Base-by-base conservation (phyloP, 805 yeast genomes). In the Zygoascus ofunaensis region DNA sequence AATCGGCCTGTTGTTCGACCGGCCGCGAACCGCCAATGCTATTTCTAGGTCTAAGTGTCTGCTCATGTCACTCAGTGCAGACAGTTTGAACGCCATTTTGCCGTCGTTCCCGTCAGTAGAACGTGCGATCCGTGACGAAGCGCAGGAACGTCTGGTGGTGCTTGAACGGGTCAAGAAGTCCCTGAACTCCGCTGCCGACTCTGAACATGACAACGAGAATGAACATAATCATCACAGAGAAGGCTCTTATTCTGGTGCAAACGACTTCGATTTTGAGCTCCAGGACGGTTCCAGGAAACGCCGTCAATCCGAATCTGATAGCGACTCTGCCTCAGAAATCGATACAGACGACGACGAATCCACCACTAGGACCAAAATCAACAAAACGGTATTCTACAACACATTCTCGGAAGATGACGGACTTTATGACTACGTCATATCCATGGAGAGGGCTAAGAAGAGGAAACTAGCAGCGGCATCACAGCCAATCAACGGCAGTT, bases 11-110 rank as follows among this genome's bases (percentile, higher is more conserved):
- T 62, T 82, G 24, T 82, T 79, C 63, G 79, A 80, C 57, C 65
- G 89, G 41, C 87, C 89, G 17, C 66, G 90, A 52, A 82, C 89
- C 0, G 90, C 90, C 0, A 80, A 87, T 2, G 87, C 82, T 12
- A 76, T 82, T 19, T 82, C 89, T 2, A 63, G 80, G 48, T 73
- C 84, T 0, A 74, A 71, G 51, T 86, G 83, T 1, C 61, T 83
- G 41, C 66, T 80, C 4, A 87, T 86, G 1, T 82, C 81, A 1
- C 64, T 82, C 37, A 80, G 87, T 0, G 74, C 78, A 14, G 83
- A 79, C 45, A 73, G 78, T 8, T 68, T 82, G 40, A 72, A 73
- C 48, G 62, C 68, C 8, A 82, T 82, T 1, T 63, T 82, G 20
- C 75, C 79, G 1, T 73, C 71, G 45, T 81, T 75, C 57, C 89